Evolutionary conservation across 2,329 filamentous ascomycete genomes (phyloP).

Genomic region (Coniochaeta hoffmannii): DNA sequence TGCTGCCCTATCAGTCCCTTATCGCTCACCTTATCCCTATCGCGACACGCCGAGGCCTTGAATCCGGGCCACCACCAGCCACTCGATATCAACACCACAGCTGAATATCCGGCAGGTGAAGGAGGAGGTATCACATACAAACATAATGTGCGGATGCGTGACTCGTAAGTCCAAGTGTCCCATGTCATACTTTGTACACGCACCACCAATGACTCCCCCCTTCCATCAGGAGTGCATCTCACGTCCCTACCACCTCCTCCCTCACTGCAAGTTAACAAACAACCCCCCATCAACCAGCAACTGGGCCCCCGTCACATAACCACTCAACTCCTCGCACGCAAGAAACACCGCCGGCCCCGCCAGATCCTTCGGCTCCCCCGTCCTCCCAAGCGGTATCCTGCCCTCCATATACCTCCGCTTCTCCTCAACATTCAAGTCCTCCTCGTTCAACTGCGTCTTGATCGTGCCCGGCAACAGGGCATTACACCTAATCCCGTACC

Average conservation of each 20-base stretch:
- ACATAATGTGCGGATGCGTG: no score
- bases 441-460: constrained; percentile 75
- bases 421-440: constrained; percentile 63
- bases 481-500: constrained; percentile 73
- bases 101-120: neutral
- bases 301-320: constrained; percentile 77
- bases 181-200: neutral
- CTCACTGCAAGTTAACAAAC: constrained; percentile 79
- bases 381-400: constrained; percentile 69
- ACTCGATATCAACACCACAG: neutral
- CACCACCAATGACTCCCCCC: neutral
- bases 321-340: constrained; percentile 69
- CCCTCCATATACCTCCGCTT: constrained; percentile 76
- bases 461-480: constrained; percentile 79
- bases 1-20: neutral
- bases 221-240: no score
- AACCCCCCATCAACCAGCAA: constrained; percentile 80
- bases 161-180: no score
- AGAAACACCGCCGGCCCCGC: constrained; percentile 81
- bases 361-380: constrained; percentile 66
- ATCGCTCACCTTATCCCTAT: neutral
- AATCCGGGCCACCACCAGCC: constrained; percentile 3
- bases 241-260: neutral
- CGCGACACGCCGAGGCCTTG: neutral
- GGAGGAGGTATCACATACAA: neutral